Base-by-base conservation (phyloP, 371 early-diverging fungal species). In the Mucor piriformis region DNA sequence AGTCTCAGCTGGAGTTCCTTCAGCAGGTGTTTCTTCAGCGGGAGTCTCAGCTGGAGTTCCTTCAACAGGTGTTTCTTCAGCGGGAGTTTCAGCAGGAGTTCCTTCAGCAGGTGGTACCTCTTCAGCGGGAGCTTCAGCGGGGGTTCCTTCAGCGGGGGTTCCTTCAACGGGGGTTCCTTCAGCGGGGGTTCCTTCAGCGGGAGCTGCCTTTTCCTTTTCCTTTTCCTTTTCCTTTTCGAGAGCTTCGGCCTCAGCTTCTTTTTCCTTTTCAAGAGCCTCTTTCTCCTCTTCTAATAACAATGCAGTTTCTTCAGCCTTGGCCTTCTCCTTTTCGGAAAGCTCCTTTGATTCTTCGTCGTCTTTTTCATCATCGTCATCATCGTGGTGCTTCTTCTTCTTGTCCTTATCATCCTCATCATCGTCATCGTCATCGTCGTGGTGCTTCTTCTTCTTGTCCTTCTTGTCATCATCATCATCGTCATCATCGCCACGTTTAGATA, bases 391-490 rank as follows among this genome's bases (percentile, higher is more conserved):
- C 10, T 20, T 15, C 10, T 43, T 27, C 8, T 18, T 35, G 25
- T 54, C 29, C 1, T 54, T 18, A 4, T 52, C 24, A 35, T 21
- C 21, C 3, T 24, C 32, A 10, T 35, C 57, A 34, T 56, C 47
- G 0, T 47, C 57, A 13, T 34, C 47, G 27, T 44, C 21, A 47
- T 20, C 24, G 1, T 27, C 40, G 2, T 29, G 6, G 29, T 29
- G 29, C 29, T 29, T 43, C 10, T 20, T 15, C 10, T 43, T 27
- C 8, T 18, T 35, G 25, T 54, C 29, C 1, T 54, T 18, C 12
- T 52, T 29, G 23, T 21, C 21, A n/a, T n/a, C n/a, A n/a, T 16
- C 61, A 0, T 48, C 48, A 24, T 50, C 37, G 13, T 50, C 42
- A 13, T 34, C 11, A 34, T 34, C 11, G 5, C n/a, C 15, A 34